phyloP scores from a whole-genome alignment of 2,329 filamentous ascomycete genomes.

The Fusarium drepaniforme region DNA sequence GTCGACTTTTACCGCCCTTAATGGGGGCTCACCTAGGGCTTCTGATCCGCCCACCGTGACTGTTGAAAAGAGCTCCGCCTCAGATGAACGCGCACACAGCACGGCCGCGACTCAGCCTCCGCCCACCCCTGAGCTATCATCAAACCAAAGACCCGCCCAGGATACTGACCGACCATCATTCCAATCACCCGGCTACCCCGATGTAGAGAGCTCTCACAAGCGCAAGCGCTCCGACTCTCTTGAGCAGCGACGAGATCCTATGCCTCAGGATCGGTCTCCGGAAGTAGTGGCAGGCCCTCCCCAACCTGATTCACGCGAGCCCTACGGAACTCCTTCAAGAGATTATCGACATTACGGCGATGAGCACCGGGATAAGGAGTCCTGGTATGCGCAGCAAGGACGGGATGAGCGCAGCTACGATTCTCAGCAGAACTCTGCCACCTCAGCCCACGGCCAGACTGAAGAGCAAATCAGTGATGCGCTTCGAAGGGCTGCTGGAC shows the following conservation, averaged over 20 bases:
- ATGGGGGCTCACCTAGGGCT: slow-evolving; percentile 60
- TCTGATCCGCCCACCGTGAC: slow-evolving; percentile 50
- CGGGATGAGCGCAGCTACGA: slow-evolving; percentile 63
- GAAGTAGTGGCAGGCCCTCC: slow-evolving; percentile 47
- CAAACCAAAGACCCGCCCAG: slow-evolving; percentile 55
- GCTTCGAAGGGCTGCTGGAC: slow-evolving; percentile 58
- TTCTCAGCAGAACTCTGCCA: slow-evolving; percentile 60
- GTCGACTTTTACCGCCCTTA: slow-evolving; percentile 66
- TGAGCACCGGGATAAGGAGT: slow-evolving; percentile 61
- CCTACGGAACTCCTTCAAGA: slow-evolving; percentile 57
- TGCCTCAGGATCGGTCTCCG: slow-evolving; percentile 50
- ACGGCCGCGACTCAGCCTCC: slow-evolving; percentile 40
- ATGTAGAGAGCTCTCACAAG: slow-evolving; percentile 67
- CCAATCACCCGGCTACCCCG: slow-evolving; percentile 55
- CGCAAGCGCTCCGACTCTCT: slow-evolving; percentile 78
- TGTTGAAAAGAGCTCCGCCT: slow-evolving; percentile 47
- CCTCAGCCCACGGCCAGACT: slow-evolving; percentile 58
- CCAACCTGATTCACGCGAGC: slow-evolving; percentile 55
- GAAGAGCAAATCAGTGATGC: slow-evolving; percentile 64
- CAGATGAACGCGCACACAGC: slow-evolving; percentile 50
- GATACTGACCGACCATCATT: slow-evolving; percentile 57
- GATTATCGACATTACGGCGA: slow-evolving; percentile 61
- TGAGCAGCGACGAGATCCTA: slow-evolving; percentile 58
- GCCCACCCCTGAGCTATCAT: slow-evolving; percentile 43
- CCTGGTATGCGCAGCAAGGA: slow-evolving; percentile 62